phyloP scores from a whole-genome alignment of 1,139 yeast genomes.

The Zhuliangozyma parablackwelliae region DNA sequence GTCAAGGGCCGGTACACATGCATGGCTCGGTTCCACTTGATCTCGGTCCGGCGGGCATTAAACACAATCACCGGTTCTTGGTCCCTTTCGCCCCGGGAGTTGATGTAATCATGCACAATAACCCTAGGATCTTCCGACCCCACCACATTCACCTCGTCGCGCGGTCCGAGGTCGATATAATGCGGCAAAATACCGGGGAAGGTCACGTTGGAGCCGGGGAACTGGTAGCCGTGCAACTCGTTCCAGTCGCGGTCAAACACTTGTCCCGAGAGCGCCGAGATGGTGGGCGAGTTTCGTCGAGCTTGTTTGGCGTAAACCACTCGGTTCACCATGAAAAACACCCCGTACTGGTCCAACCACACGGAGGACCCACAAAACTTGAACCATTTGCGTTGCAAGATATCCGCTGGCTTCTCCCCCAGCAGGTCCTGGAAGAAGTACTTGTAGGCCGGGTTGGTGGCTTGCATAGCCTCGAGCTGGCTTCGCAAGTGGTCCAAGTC shows the following conservation, averaged over 20 bases:
- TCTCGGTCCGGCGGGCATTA: slow-evolving; percentile 27
- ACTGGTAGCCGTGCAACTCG: slow-evolving; percentile 18
- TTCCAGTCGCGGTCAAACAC: slow-evolving; percentile 25
- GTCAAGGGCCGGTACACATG: slow-evolving; percentile 26
- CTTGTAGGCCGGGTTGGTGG: slow-evolving; percentile 2
- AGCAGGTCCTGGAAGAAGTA: slow-evolving; percentile 10
- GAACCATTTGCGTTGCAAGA: slow-evolving; percentile 22
- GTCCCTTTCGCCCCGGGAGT: slow-evolving; percentile 18
- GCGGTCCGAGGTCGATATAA: slow-evolving; percentile 17
- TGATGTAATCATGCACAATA: slow-evolving; percentile 24
- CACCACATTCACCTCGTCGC: slow-evolving; percentile 15
- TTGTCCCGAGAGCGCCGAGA: slow-evolving; percentile 24
- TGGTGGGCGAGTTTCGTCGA: slow-evolving; percentile 17
- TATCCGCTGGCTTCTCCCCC: slow-evolving; percentile 10
- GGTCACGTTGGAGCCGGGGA: slow-evolving; percentile 16
- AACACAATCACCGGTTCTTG: slow-evolving; percentile 46
- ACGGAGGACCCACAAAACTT: slow-evolving; percentile 31
- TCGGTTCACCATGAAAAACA: slow-evolving; percentile 29
- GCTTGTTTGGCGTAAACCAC: slow-evolving; percentile 21
- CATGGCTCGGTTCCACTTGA: slow-evolving; percentile 26
- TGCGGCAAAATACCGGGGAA: slow-evolving; percentile 26
- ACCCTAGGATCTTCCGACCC: slow-evolving; percentile 46
- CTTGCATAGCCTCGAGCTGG: slow-evolving; percentile 5
- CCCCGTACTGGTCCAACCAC: slow-evolving; percentile 30
- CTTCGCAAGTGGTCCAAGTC: slow-evolving; percentile 8